phyloP scores from a whole-genome alignment of 2,329 filamentous ascomycete species.

The Herpotrichia juniperi region DNA sequence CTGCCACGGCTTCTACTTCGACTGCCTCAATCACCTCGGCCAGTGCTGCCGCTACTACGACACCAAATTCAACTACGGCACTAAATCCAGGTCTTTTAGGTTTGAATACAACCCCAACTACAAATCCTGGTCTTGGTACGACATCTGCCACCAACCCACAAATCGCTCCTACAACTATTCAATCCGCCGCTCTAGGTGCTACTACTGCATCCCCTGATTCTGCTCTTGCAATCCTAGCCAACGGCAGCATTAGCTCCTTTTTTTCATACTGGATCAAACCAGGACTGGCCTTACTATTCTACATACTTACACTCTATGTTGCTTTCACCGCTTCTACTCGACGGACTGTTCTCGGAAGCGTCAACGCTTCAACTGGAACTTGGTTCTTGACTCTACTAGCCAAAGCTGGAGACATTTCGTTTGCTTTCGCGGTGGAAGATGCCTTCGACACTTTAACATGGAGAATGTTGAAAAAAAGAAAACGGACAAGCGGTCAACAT shows the following conservation, averaged over 20 bases:
- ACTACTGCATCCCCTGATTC: neutral
- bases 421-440: constrained; percentile 20
- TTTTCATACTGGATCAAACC: constrained; percentile 10
- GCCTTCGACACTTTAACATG: constrained; percentile 19
- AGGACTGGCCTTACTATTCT: constrained; percentile 4
- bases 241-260: neutral
- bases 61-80: neutral
- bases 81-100: too few species aligned
- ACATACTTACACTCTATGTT: constrained; percentile 13
- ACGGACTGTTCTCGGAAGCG: constrained; percentile 7
- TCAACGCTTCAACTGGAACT: constrained; percentile 10
- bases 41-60: neutral
- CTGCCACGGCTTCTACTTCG: neutral
- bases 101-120: too few species aligned
- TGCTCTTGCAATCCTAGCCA: too few species aligned
- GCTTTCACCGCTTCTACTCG: constrained; percentile 1
- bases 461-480: constrained; percentile 12
- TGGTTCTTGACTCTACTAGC: constrained; percentile 21
- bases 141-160: too few species aligned
- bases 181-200: neutral
- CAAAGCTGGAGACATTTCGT: constrained; percentile 22
- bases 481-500: neutral
- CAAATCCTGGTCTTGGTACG: too few species aligned
- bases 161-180: too few species aligned
- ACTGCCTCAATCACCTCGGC: neutral